phyloP scores from a whole-genome alignment of 2,329 filamentous ascomycete species.

The Xylaria sp. region DNA sequence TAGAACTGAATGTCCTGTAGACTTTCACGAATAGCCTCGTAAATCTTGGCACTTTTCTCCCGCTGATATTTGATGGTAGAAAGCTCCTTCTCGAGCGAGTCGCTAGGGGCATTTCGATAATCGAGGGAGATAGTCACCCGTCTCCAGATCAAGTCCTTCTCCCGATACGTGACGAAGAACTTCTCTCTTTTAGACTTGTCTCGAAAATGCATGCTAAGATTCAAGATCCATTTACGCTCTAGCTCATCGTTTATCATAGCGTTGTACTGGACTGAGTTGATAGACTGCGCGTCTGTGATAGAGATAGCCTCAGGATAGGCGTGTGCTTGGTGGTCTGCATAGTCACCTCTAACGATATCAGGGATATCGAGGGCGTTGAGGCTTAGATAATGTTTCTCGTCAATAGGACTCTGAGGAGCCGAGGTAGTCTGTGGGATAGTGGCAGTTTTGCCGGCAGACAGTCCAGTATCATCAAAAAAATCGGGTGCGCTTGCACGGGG shows the following conservation, averaged over 20 bases:
- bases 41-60: constrained; percentile 91
- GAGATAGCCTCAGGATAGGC: constrained; percentile 31
- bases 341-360: constrained; percentile 35
- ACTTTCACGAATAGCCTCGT: constrained; percentile 91
- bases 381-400: constrained; percentile 42
- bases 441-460: constrained; percentile 35
- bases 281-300: constrained; percentile 51
- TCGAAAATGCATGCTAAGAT: constrained; percentile 97
- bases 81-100: constrained; percentile 86
- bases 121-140: constrained; percentile 93
- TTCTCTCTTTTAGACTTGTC: constrained; percentile 94
- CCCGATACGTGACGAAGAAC: constrained; percentile 95
- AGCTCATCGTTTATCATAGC: constrained; percentile 77
- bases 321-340: constrained; percentile 35
- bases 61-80: constrained; percentile 79
- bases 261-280: constrained; percentile 63
- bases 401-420: constrained; percentile 41
- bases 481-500: constrained; percentile 58
- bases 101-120: constrained; percentile 78
- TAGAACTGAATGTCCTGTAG: constrained; percentile 95
- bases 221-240: constrained; percentile 90
- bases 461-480: constrained; percentile 45
- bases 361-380: constrained; percentile 32
- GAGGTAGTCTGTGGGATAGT: constrained; percentile 36
- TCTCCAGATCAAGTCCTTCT: constrained; percentile 78